Conservation (phyloP, 2,329 filamentous ascomycete genomes). For the Aureobasidium sp. region DNA sequence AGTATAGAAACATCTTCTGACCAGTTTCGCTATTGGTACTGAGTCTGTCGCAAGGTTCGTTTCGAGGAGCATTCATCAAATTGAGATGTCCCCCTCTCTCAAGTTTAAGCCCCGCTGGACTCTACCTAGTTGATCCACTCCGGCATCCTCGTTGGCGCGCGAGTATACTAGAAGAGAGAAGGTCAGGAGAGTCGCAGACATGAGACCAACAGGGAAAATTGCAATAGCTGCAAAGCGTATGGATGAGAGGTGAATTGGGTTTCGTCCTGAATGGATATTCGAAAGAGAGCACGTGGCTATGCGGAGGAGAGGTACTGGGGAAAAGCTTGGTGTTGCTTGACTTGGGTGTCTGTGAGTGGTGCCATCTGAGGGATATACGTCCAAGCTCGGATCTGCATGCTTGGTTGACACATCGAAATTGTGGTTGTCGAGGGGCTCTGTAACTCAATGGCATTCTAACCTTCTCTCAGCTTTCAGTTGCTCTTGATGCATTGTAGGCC, state of each 20-base stretch:
- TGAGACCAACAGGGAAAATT: no score
- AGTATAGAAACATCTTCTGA: not conserved
- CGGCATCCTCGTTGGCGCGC: not conserved
- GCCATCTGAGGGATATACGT: not conserved
- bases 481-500: no score
- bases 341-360: not conserved
- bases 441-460: no score
- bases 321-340: not conserved
- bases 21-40: not conserved
- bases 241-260: not conserved
- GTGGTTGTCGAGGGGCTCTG: no score
- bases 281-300: not conserved
- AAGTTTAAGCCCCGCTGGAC: not conserved
- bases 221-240: not conserved
- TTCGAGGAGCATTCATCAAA: not conserved
- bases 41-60: not conserved
- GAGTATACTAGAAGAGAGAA: not conserved
- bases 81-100: not conserved
- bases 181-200: not conserved
- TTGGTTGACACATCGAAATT: no score
- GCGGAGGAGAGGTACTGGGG: not conserved
- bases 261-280: not conserved
- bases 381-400: no score
- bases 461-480: no score
- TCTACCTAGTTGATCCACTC: not conserved